A percentile compares a stretch with the other conserved stretches of the same genome.
Conservation (phyloP, 2,329 filamentous ascomycete genomes). For the Hymenoscyphus scutula region DNA sequence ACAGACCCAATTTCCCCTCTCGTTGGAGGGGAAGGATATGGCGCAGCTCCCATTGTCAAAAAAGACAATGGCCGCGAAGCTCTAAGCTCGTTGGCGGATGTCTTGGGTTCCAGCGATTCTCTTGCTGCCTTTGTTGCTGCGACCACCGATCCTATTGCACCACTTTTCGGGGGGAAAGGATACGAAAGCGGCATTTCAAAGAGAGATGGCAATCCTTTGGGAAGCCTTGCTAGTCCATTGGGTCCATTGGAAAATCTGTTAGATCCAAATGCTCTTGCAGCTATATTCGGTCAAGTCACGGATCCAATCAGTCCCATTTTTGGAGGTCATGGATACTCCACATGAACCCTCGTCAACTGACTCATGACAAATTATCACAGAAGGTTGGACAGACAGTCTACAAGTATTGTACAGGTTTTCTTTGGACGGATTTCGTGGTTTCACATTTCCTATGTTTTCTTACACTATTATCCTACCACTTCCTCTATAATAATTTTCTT, state of each 20-base stretch:
- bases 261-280: background rate
- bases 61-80: background rate
- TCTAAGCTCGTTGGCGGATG: background rate
- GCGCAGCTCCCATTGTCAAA: too few species aligned
- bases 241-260: background rate
- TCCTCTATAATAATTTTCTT: background rate
- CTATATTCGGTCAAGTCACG: background rate
- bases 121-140: background rate
- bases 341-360: background rate
- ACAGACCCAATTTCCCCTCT: too few species aligned
- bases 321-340: background rate
- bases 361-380: background rate
- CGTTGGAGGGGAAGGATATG: too few species aligned
- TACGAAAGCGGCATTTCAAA: background rate
- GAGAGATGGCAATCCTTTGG: background rate
- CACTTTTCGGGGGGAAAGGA: background rate
- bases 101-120: background rate
- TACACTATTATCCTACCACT: background rate
- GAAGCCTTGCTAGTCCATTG: background rate
- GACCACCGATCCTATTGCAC: background rate
- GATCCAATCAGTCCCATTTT: background rate
- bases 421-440: background rate
- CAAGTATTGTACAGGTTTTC: background rate
- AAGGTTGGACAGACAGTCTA: background rate
- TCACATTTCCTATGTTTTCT: background rate